Evolutionary conservation across 108 stramenopile species (phyloP).

Genomic region (Cyclostephanos invisitatus): DNA sequence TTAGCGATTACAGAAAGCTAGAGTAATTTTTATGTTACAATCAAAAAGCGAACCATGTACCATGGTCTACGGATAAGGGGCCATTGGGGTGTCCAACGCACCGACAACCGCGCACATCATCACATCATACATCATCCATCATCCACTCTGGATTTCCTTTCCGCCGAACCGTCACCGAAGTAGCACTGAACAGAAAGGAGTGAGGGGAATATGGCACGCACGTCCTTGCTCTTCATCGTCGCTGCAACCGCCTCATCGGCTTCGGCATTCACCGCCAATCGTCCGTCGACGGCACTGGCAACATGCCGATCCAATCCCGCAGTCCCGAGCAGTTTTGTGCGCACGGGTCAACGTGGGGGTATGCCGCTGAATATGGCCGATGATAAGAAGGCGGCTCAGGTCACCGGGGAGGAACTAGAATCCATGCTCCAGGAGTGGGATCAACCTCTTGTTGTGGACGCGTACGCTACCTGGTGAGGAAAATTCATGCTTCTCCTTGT

Average conservation of each 20-base stretch:
- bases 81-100: too few species aligned
- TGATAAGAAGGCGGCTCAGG: constrained; percentile 20
- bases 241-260: constrained; percentile 1
- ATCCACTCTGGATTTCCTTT: too few species aligned
- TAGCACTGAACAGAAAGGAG: too few species aligned
- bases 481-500: neutral
- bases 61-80: too few species aligned
- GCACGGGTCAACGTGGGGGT: neutral
- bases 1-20: too few species aligned
- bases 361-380: constrained; percentile 19
- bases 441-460: constrained; percentile 74
- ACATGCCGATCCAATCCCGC: constrained; percentile 6
- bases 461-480: constrained; percentile 82
- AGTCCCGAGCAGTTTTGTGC: neutral
- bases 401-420: constrained; percentile 80
- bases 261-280: neutral
- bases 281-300: neutral
- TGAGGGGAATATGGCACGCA: neutral
- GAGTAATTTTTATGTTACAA: too few species aligned
- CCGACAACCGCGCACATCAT: too few species aligned
- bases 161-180: too few species aligned
- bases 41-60: too few species aligned
- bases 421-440: constrained; percentile 80
- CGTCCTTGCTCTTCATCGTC: constrained; percentile 1
- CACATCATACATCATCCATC: too few species aligned